These are phyloP conservation scores for Lasiodiplodia gonubiensis DNA, from an alignment of 2,329 filamentous ascomycete genomes.

Conservation along the genomic window DNA sequence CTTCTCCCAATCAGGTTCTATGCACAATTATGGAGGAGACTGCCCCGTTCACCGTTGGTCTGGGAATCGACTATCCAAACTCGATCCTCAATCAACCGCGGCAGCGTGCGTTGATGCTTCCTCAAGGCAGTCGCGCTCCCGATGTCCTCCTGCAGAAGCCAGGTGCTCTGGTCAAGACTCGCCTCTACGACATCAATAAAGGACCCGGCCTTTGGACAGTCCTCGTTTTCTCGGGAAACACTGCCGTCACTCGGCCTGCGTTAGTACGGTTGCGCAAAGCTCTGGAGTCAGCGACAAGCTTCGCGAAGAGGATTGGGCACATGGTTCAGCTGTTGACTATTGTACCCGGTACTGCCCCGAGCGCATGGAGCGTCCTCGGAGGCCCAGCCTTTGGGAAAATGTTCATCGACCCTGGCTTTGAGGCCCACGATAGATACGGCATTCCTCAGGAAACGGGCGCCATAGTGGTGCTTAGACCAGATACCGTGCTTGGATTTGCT, in stretches of 20 bases:
- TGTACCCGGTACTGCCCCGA: not conserved
- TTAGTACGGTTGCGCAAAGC: not conserved
- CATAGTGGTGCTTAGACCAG: conserved; percentile 4
- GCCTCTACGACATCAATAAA: not conserved
- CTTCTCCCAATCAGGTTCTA: not conserved
- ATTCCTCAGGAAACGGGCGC: conserved; percentile 1
- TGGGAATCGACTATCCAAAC: not conserved
- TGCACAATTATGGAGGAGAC: conserved; percentile 2
- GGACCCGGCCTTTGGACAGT: not conserved
- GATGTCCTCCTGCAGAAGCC: conserved; percentile 10
- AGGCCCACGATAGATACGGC: not conserved
- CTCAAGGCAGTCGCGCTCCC: conserved; percentile 1
- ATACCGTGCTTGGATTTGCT: conserved; percentile 5
- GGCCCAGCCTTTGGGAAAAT: conserved; percentile 8
- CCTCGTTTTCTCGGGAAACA: conserved; percentile 4
- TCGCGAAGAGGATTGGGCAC: not conserved
- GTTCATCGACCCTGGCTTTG: conserved; percentile 7
- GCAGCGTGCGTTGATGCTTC: not conserved
- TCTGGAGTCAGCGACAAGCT: not conserved
- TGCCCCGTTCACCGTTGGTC: conserved; percentile 5
- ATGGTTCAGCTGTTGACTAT: not conserved
- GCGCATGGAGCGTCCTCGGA: not conserved
- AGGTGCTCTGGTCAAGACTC: not conserved
- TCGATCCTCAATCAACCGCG: not conserved
- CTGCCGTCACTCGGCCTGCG: not conserved